These are phyloP conservation scores for Saccharomyces jurei DNA, from an alignment of 805 yeast species.

Conservation along the genomic window DNA sequence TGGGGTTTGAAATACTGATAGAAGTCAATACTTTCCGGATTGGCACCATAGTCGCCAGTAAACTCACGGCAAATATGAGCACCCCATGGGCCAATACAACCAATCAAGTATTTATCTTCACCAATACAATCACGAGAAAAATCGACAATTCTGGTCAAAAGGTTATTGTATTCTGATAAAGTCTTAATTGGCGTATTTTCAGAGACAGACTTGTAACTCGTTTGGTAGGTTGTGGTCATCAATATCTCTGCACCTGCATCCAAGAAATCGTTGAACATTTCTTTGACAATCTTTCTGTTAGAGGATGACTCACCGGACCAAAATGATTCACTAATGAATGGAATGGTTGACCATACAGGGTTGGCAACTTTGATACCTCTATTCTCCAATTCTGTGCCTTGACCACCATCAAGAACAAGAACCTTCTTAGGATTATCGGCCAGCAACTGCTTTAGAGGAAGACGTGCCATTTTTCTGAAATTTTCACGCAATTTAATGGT, in stretches of 20 bases:
- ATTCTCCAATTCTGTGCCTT: constrained; percentile 55
- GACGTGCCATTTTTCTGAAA: constrained; percentile 1
- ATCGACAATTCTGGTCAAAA: constrained; percentile 16
- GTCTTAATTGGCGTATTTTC: constrained; percentile 16
- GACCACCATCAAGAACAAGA: constrained; percentile 49
- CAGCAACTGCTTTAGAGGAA: constrained; percentile 6
- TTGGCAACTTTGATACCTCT: constrained; percentile 39
- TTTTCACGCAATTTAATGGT: background rate
- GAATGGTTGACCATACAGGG: constrained; percentile 55
- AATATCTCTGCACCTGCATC: constrained; percentile 47
- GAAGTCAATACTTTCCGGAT: constrained; percentile 23
- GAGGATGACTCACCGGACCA: constrained; percentile 15
- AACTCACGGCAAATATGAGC: constrained; percentile 64
- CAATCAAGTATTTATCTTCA: constrained; percentile 29
- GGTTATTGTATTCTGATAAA: constrained; percentile 14
- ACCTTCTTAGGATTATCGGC: constrained; percentile 10
- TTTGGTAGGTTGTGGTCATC: constrained; percentile 55
- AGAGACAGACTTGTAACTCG: constrained; percentile 38
- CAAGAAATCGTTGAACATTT: constrained; percentile 45
- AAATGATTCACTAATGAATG: constrained; percentile 31
- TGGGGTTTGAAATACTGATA: constrained; percentile 29
- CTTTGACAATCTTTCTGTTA: constrained; percentile 37
- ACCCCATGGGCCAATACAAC: constrained; percentile 73
- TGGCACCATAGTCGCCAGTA: constrained; percentile 51
- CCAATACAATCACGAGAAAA: constrained; percentile 21